Evolutionary conservation across 2,329 filamentous ascomycete genomes (phyloP), one percentile per base, ranked within the genome.

Genomic region (Xylaria sp.): DNA sequence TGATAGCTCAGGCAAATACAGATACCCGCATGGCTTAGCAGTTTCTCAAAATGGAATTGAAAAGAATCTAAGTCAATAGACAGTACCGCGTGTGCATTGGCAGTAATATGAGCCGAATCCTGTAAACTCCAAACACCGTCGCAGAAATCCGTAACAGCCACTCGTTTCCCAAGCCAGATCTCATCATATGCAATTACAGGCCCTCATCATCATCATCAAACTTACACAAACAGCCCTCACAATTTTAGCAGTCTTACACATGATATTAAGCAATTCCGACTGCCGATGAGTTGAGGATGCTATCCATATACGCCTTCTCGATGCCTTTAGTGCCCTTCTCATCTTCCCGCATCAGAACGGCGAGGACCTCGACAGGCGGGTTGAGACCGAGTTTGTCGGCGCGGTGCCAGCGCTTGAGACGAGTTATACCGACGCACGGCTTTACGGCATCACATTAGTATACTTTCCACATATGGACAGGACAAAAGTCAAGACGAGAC

Each of bases 321-420:
- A 84, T 76, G 33, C 79, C 82, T 35, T 75, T 71, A 35, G 83
- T 83, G 0, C 82, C 83, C 61, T 79, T 84, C 4, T 84, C 79
- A 72, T 90, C 87, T 72, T 92, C 89, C 72, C 88, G 89, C 57
- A 96, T 71, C 49, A 98, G 78, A 15, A 98, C 91, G 0, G 93
- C 92, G 4, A 98, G 83, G 3, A 97, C 93, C 76, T 98, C 94
- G 25, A 97, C 84, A 0, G 95, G 94, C 1, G 95, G 95, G 33
- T 89, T 84, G n/a, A 99, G 82, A 2, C 90, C 89, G n/a, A 99
- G 81, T 59, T 83, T 83, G 57, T 96, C 84, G 4, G 95, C 95
- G 47, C 95, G 87, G 74, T 91, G 87, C 95, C 95, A 99, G 35
- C 95, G 89, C 79, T 90, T 92, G 70, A 90, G 80, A 50, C 95